Percentiles rank a stretch among this genome's conserved stretches.
These are phyloP conservation scores for Aspergillus fischeri DNA, from an alignment of 2,329 filamentous ascomycete species.

Conservation along the genomic window DNA sequence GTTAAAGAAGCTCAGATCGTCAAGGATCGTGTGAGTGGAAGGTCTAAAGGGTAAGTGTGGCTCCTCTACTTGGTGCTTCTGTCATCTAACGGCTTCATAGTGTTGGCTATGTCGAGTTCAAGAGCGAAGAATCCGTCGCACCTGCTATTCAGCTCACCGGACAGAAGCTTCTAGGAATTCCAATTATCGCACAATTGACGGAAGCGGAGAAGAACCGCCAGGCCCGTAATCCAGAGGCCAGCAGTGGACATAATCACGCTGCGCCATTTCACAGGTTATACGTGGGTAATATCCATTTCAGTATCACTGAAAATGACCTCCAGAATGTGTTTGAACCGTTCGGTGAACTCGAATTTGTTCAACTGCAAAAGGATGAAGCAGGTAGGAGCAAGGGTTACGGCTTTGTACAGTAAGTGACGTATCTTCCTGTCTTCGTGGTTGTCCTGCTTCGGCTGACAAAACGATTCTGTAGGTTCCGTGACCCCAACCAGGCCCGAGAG, in stretches of 20 bases:
- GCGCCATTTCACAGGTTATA: constrained; percentile 97
- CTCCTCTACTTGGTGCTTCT: constrained; percentile 2
- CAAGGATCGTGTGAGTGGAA: constrained; percentile 92
- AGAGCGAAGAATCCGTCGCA: constrained; percentile 87
- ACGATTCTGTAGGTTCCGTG: constrained; percentile 64
- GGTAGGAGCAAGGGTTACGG: constrained; percentile 92
- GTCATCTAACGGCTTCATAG: constrained; percentile 45
- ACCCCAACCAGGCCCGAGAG: constrained; percentile 86
- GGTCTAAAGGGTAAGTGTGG: constrained; percentile 82
- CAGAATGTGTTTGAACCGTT: constrained; percentile 97
- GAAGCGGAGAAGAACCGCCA: constrained; percentile 99
- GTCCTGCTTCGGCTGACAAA: constrained; percentile 32
- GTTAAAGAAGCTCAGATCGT: constrained; percentile 98
- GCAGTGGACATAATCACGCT: constrained; percentile 68
- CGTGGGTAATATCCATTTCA: constrained; percentile 99
- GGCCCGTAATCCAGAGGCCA: constrained; percentile 72
- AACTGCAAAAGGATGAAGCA: constrained; percentile 92
- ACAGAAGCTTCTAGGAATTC: constrained; percentile 96
- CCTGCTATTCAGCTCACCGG: constrained; percentile 96
- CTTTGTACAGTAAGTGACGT: constrained; percentile 83
- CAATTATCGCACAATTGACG: constrained; percentile 95
- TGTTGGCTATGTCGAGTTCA: constrained; percentile 99
- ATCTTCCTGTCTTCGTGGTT: background rate
- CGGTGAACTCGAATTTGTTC: constrained; percentile 94
- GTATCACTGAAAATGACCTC: constrained; percentile 92